Evolutionary conservation across 169 alveolate genomes (phyloP), one percentile per base, ranked within the genome.

Genomic region (Plasmodium coatneyi): DNA sequence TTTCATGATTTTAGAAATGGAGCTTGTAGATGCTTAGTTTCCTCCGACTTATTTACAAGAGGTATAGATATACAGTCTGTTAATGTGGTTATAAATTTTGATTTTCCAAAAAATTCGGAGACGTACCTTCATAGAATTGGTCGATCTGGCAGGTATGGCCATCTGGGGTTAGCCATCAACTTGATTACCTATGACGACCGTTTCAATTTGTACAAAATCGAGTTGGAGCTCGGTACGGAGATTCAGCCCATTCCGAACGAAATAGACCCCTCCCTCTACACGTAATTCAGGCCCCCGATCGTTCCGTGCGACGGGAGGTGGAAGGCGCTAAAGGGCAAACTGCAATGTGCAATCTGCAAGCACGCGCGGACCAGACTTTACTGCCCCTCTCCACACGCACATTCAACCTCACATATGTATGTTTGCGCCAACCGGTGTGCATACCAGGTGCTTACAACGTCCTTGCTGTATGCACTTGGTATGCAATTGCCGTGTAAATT

Each of bases 51-150:
- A 36, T 99, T 99, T 93, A 99, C 99, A 16, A 97, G 99, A 84
- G 99, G 99, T 82, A 98, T 99, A 80, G 99, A 99, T 95, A 98
- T 99, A 83, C 98, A 98, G 90, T 97, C 99, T 36, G 99, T 99
- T 74, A 99, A 99, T 96, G 99, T 98, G n/a, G 99, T 99, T 46
- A 98, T 99, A 84, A 99, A 99, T 97, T 99, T 99, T 95, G 99
- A 99, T 95, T 98, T 99, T 98, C 99, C 99, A 5, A 98, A 98
- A 92, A 97, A 98, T 95, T 96, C 99, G 7, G 99, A 98, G 92
- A 99, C 99, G 0, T 99, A 98, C 83, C 96, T 99, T 41, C 99
- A 99, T 96, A 97, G 99, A 95, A 99, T 99, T 66, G 99, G 99
- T 54, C 96, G 99, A 80, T 98, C 99, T 16, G 99, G 99, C 16